Evolutionary conservation across 2,329 filamentous ascomycete genomes (phyloP).

Genomic region (Clarireedia homoeocarpa): DNA sequence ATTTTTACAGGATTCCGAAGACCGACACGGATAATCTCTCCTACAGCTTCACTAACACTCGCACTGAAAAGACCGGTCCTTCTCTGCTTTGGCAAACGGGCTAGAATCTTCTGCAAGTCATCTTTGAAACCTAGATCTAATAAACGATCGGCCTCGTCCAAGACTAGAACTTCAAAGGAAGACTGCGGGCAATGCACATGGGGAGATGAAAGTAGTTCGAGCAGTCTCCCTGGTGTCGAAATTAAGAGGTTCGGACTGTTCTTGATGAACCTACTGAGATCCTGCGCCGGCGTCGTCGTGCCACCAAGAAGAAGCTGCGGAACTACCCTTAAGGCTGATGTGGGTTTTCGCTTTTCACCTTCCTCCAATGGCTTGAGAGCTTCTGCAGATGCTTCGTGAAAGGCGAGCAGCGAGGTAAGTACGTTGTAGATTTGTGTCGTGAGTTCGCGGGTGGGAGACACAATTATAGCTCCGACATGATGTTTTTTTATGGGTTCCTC

Average conservation of each 20-base stretch:
- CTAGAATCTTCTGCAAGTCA: conserved; percentile 78
- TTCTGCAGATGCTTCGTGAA: conserved; percentile 73
- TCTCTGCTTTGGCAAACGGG: conserved; percentile 81
- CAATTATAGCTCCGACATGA: conserved; percentile 82
- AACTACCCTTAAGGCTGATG: conserved; percentile 50
- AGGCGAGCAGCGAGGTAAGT: conserved; percentile 66
- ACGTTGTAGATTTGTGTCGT: conserved; percentile 86
- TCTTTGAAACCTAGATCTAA: conserved; percentile 92
- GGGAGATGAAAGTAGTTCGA: conserved; percentile 78
- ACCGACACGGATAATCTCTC: conserved; percentile 86
- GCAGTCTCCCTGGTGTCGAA: conserved; percentile 80
- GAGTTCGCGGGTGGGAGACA: conserved; percentile 88
- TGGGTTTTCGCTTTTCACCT: conserved; percentile 44
- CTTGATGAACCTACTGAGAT: conserved; percentile 76
- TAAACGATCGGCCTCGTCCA: conserved; percentile 90
- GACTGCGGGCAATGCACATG: conserved; percentile 84
- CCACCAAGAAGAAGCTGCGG: conserved; percentile 87
- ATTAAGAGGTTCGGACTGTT: conserved; percentile 83
- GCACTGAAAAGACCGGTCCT: conserved; percentile 92
- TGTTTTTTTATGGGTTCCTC: conserved; percentile 82
- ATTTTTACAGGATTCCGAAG: conserved; percentile 92
- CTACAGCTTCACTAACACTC: conserved; percentile 89
- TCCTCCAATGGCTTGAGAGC: conserved; percentile 46
- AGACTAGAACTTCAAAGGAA: conserved; percentile 82
- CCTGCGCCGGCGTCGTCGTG: conserved; percentile 71